Evolutionary conservation across 2,329 filamentous ascomycete genomes (phyloP).

Genomic region (Periconia digitata): DNA sequence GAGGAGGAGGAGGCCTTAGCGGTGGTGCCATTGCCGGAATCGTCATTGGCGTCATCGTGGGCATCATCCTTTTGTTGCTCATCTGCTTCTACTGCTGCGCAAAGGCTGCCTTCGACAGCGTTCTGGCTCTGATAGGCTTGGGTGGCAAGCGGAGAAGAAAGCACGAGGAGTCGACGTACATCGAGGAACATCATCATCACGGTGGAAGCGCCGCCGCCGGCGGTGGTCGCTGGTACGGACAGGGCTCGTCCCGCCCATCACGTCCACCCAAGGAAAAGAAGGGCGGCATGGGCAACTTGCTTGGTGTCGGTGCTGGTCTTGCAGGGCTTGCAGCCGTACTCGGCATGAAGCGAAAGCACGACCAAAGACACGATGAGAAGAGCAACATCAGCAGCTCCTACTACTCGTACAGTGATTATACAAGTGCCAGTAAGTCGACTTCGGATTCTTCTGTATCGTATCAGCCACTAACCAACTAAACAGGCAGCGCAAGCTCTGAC

Average conservation of each 20-base stretch:
- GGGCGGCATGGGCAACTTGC: slow-evolving; percentile 35
- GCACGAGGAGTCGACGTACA: slow-evolving; percentile 62
- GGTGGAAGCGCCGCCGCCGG: slow-evolving; percentile 61
- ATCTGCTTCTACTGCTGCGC: slow-evolving; percentile 73
- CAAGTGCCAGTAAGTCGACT: slow-evolving; percentile 49
- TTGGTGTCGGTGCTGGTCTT: slow-evolving; percentile 46
- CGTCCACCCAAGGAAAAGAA: slow-evolving; percentile 43
- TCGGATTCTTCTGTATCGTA: background rate
- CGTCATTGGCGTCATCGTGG: slow-evolving; percentile 71
- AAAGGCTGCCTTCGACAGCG: slow-evolving; percentile 57
- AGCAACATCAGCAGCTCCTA: slow-evolving; percentile 42
- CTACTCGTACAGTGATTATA: slow-evolving; percentile 51
- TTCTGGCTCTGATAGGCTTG: slow-evolving; percentile 63
- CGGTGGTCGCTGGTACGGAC: slow-evolving; percentile 56
- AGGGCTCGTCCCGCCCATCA: slow-evolving; percentile 36
- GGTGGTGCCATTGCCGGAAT: slow-evolving; percentile 78
- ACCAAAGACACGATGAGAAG: slow-evolving; percentile 47
- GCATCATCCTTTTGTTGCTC: slow-evolving; percentile 66
- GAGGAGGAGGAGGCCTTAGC: slow-evolving; percentile 54
- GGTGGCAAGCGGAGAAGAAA: slow-evolving; percentile 53
- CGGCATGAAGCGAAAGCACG: slow-evolving; percentile 48
- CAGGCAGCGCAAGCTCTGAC: slow-evolving; percentile 49
- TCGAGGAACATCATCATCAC: slow-evolving; percentile 64
- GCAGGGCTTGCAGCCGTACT: slow-evolving; percentile 48
- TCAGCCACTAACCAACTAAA: slow-evolving; percentile 19